Evolutionary conservation across 257 asterid genomes (phyloP), one percentile per base, ranked within the genome.

Genomic region (Coffea canephora): DNA sequence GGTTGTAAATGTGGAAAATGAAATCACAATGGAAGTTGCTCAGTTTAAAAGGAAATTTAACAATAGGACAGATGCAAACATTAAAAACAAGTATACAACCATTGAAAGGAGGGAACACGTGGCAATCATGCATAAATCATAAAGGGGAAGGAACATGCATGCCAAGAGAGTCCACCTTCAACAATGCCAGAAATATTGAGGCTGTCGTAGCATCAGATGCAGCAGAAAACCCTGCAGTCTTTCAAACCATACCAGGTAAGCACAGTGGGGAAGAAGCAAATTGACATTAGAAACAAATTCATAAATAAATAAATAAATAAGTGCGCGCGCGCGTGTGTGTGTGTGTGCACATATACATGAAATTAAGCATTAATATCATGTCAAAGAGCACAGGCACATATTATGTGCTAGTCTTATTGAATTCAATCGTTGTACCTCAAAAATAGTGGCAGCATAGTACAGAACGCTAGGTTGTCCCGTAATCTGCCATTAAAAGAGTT

Each of bases 381-480:
- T 6, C 31, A 50, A 80, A 75, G 34, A 31, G 34, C 27, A 67
- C n/a, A 43, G 10, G 4, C 23, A 9, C 13, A 57, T n/a, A 11
- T 15, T 71, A 45, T 71, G 55, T 43, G 57, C 39, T 43, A 43
- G 27, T 19, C 75, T 27, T 49, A 34, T 27, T 27, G 34, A 73
- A 59, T 62, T 77, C 49, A 52, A 59, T 73, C 80, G 69, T 73
- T 64, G 55, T 91, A 95, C 99, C 98, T 94, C 96, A 83, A 96
- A 91, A 82, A 92, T 94, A 59, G 94, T 84, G 34, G 98, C 93
- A 18, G 99, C 98, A 86, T 96, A 96, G 88, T 96, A 94, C 81
- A 96, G 86, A 82, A 96, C 98, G 87, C 98, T 96, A 23, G 99
- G 99, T 86, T 96, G 99, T 80, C 99, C 99, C 41, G 99, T 96